phyloP scores from a whole-genome alignment of 2,329 filamentous ascomycete species.

The Aspergillus tubingensis region DNA sequence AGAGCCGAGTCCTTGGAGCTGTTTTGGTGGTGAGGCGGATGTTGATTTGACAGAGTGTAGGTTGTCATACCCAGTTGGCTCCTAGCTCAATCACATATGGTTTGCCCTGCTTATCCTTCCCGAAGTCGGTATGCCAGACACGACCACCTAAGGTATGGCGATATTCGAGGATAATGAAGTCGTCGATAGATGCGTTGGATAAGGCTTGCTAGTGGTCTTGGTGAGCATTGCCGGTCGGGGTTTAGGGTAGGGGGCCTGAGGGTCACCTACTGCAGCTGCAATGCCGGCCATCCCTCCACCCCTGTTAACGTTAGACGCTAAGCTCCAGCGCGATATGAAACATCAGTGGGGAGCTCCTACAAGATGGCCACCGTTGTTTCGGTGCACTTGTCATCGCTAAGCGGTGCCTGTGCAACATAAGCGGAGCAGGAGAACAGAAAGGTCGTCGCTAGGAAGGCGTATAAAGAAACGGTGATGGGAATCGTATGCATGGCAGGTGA shows the following conservation, averaged over 20 bases:
- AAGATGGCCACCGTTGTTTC: conserved; percentile 38
- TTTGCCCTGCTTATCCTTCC: conserved; percentile 52
- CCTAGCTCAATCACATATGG: conserved; percentile 65
- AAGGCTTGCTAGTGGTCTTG: conserved; percentile 54
- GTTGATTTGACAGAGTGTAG: neutral
- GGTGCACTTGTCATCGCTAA: conserved; percentile 25
- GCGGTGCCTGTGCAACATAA: conserved; percentile 23
- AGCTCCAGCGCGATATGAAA: neutral
- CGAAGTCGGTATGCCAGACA: conserved; percentile 60
- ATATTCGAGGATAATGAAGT: conserved; percentile 68
- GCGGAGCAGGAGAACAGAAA: conserved; percentile 3
- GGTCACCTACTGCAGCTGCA: conserved; percentile 55
- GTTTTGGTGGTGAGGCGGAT: neutral
- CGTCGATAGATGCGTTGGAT: conserved; percentile 60
- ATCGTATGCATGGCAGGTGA: neutral
- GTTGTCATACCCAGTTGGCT: conserved; percentile 61
- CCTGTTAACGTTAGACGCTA: conserved; percentile 18
- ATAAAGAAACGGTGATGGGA: neutral
- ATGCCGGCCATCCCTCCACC: conserved; percentile 66
- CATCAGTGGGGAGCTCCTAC: conserved; percentile 22
- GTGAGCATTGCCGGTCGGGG: conserved; percentile 4
- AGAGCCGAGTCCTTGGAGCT: conserved; percentile 47
- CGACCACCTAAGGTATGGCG: conserved; percentile 65
- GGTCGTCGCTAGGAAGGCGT: neutral
- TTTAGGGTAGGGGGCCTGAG: neutral